Conservation (phyloP, 2,329 filamentous ascomycete species). For the Sporothrix pallida region DNA sequence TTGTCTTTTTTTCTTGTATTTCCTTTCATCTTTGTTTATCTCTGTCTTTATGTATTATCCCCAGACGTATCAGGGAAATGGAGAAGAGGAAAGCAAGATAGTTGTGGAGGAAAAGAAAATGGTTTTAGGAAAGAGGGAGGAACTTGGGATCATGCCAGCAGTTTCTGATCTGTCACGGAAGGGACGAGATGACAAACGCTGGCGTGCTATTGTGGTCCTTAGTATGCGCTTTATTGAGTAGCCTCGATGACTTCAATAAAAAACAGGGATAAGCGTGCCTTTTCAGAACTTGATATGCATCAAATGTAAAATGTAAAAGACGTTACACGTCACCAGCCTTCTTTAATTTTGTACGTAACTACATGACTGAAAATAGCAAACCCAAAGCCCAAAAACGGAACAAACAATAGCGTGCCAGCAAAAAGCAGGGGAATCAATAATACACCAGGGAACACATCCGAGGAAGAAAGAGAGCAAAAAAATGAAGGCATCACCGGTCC, state of each 20-base stretch:
- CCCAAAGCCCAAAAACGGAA: conserved; percentile 13
- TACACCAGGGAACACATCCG: background rate
- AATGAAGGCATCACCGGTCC: conserved; percentile 23
- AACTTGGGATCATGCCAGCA: no score
- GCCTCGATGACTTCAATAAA: no score
- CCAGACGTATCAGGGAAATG: background rate
- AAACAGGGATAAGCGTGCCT: no score
- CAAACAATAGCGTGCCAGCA: background rate
- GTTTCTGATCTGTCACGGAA: no score
- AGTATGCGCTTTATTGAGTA: no score
- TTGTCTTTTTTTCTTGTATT: conserved; percentile 10
- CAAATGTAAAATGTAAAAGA: background rate
- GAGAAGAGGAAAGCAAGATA: background rate
- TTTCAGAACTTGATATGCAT: no score
- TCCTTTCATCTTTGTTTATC: conserved; percentile 16
- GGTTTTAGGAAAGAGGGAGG: no score
- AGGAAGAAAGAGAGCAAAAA: background rate
- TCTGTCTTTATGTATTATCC: background rate
- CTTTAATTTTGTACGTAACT: background rate
- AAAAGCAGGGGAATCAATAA: conserved; percentile 31
- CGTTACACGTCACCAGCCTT: background rate
- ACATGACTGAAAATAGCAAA: background rate
- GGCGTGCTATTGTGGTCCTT: no score
- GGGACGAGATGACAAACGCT: no score
- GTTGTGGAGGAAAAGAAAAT: background rate